Conservation (phyloP, 805 yeast species). For the Candida peoriensis region DNA sequence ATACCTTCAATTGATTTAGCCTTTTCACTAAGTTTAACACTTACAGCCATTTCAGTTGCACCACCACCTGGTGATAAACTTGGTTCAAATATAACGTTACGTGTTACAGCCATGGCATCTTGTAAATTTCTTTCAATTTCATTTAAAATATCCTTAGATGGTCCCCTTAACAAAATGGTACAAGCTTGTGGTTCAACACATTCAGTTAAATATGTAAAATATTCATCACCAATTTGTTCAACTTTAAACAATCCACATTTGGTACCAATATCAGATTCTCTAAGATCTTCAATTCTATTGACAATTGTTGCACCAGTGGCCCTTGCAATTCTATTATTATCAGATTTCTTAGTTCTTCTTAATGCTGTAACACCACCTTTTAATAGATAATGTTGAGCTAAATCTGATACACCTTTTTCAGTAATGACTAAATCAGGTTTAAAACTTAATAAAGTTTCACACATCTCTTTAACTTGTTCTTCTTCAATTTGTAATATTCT, state of each 20-base stretch:
- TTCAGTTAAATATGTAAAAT: conserved; percentile 77
- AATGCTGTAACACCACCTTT: conserved; percentile 91
- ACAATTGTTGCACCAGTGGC: conserved; percentile 98
- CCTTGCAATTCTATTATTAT: conserved; percentile 92
- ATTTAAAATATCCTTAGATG: conserved; percentile 92
- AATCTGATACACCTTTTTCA: conserved; percentile 96
- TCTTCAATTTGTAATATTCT: conserved; percentile 94
- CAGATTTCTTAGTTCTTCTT: conserved; percentile 93
- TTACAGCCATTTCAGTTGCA: conserved; percentile 98
- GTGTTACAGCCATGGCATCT: conserved; percentile 97
- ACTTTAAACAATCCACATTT: conserved; percentile 89
- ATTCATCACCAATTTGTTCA: conserved; percentile 95
- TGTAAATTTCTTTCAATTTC: conserved; percentile 96
- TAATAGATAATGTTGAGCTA: conserved; percentile 93
- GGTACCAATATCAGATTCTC: conserved; percentile 85
- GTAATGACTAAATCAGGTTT: conserved; percentile 95
- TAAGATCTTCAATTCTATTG: conserved; percentile 89
- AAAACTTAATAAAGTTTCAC: conserved; percentile 77
- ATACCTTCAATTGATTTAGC: conserved; percentile 93
- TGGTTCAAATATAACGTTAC: conserved; percentile 93
- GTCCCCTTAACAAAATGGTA: conserved; percentile 89
- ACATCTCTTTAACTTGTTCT: conserved; percentile 86
- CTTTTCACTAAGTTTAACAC: conserved; percentile 80
- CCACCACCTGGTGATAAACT: conserved; percentile 98
- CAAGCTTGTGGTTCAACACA: conserved; percentile 90